Evolutionary conservation across 176 grass and related monocot genomes (phyloP).

Genomic region (Oryza australiensis): DNA sequence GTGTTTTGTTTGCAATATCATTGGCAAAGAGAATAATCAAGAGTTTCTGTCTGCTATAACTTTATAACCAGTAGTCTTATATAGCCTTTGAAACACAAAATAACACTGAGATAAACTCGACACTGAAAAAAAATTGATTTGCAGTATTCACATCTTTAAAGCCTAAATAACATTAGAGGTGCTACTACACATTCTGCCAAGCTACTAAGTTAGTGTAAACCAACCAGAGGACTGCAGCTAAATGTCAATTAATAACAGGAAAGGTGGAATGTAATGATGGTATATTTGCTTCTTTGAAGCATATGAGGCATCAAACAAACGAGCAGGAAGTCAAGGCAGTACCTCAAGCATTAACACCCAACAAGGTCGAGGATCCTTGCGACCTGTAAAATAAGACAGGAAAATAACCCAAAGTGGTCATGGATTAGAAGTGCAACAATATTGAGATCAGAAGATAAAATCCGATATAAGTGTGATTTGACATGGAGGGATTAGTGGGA

Average conservation of each 20-base stretch:
- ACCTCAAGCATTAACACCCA: slow-evolving; percentile 99
- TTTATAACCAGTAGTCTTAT: neutral
- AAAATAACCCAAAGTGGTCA: slow-evolving; percentile 24
- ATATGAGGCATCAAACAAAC: neutral
- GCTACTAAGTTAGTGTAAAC: neutral
- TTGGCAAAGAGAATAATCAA: neutral
- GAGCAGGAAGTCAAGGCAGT: slow-evolving; percentile 10
- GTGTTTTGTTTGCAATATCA: slow-evolving; percentile 14
- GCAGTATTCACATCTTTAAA: neutral
- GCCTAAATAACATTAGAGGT: neutral
- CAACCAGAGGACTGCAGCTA: neutral
- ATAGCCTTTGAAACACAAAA: neutral
- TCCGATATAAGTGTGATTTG: neutral
- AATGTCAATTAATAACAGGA: slow-evolving; percentile 13
- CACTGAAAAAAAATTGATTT: neutral
- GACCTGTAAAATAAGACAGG: slow-evolving; percentile 44
- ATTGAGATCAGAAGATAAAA: neutral
- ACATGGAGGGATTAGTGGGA: neutral
- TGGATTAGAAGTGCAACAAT: slow-evolving; percentile 27
- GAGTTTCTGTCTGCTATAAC: slow-evolving; percentile 1
- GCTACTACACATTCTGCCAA: neutral
- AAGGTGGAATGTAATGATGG: neutral
- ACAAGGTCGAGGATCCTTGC: slow-evolving; percentile 61
- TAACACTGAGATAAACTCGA: neutral
- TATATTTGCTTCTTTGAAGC: neutral